phyloP scores from a whole-genome alignment of 2,329 filamentous ascomycete genomes.

The Neonectria hederae region DNA sequence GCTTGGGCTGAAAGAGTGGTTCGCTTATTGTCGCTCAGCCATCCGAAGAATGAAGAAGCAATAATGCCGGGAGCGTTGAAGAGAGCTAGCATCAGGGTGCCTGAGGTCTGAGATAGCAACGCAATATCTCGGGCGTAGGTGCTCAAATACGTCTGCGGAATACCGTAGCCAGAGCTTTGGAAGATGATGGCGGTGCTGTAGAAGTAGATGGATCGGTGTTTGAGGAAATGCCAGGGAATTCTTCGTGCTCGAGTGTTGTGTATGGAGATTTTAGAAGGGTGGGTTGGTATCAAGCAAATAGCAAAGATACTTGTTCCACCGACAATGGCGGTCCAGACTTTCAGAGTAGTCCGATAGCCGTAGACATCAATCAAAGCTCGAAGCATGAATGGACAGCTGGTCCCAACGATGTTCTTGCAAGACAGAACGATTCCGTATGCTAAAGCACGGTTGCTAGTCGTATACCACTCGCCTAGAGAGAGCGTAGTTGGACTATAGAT shows the following conservation, averaged over 20 bases:
- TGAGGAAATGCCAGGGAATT: slow-evolving; percentile 23
- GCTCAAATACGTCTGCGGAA: slow-evolving; percentile 30
- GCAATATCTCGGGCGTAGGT: slow-evolving; percentile 23
- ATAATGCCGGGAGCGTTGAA: slow-evolving; percentile 27
- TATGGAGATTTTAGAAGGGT: slow-evolving; percentile 5
- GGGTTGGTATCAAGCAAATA: slow-evolving; percentile 20
- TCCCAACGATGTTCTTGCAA: slow-evolving; percentile 28
- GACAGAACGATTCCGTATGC: slow-evolving; percentile 30
- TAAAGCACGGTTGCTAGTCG: slow-evolving; percentile 24
- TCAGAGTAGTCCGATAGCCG: slow-evolving; percentile 24
- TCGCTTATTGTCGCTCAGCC: slow-evolving; percentile 24
- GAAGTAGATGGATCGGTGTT: slow-evolving; percentile 18
- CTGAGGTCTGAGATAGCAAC: slow-evolving; percentile 22
- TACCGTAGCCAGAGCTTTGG: slow-evolving; percentile 28
- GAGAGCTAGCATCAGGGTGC: slow-evolving; percentile 25
- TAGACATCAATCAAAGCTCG: slow-evolving; percentile 22
- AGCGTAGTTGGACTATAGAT: slow-evolving; percentile 29
- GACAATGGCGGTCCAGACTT: slow-evolving; percentile 24
- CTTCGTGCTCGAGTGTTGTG: background rate
- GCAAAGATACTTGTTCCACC: slow-evolving; percentile 14
- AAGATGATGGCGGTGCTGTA: slow-evolving; percentile 23
- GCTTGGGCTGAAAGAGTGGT: slow-evolving; percentile 10
- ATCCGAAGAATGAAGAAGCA: slow-evolving; percentile 26
- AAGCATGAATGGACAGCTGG: slow-evolving; percentile 26
- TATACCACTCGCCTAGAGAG: slow-evolving; percentile 31